phyloP scores from a whole-genome alignment of 768 basidiomycete species.

The Nidula microcarpa region DNA sequence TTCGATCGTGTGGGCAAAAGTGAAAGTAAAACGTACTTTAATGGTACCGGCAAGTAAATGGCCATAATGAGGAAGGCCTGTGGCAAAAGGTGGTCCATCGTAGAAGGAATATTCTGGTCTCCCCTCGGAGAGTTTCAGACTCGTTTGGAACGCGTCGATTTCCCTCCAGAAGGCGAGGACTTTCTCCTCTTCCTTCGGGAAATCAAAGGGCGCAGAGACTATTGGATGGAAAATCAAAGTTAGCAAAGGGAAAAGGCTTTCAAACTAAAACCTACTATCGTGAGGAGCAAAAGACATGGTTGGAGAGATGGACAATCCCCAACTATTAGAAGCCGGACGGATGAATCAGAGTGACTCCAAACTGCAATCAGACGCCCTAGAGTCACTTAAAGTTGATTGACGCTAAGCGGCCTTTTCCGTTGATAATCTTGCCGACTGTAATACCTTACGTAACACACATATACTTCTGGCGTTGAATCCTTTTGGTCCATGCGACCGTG shows the following conservation, averaged over 20 bases:
- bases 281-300: conserved; percentile 67
- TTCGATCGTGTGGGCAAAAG: not conserved
- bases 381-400: no score
- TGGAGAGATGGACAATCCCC: no score
- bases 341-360: no score
- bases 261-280: conserved; percentile 52
- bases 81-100: conserved; percentile 97
- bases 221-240: conserved; percentile 5
- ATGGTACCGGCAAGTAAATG: conserved; percentile 91
- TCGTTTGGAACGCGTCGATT: conserved; percentile 97
- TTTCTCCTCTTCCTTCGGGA: conserved; percentile 86
- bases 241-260: not conserved
- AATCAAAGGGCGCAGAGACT: conserved; percentile 80
- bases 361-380: no score
- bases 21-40: conserved; percentile 53
- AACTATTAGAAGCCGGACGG: no score
- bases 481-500: no score
- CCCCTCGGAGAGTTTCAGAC: conserved; percentile 88
- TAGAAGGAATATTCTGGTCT: conserved; percentile 92
- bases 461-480: no score
- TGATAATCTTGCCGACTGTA: no score
- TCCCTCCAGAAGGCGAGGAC: conserved; percentile 90
- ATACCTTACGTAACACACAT: no score
- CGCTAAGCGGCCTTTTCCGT: no score
- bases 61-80: conserved; percentile 95